phyloP scores from a whole-genome alignment of 2,329 filamentous ascomycete genomes.

The Xylariaceae sp. region DNA sequence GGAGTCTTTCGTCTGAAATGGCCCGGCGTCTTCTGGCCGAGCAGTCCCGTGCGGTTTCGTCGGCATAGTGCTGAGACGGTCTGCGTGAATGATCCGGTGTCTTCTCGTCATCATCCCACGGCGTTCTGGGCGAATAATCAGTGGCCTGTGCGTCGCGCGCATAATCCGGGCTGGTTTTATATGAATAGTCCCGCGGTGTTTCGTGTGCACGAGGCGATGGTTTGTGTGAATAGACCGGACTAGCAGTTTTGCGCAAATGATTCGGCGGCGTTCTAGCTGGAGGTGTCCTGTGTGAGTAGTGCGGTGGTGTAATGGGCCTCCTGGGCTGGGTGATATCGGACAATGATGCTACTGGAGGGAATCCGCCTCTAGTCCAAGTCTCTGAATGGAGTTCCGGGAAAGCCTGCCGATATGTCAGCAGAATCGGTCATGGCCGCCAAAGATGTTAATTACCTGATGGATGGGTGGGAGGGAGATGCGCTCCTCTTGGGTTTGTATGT shows the following conservation, averaged over 20 bases:
- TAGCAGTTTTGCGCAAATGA: neutral
- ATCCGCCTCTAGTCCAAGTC: slow-evolving; percentile 32
- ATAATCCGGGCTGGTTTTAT: neutral
- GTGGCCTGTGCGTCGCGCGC: too few species aligned
- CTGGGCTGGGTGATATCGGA: slow-evolving; percentile 28
- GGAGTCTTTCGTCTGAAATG: neutral
- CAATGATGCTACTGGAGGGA: slow-evolving; percentile 33
- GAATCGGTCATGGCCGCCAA: slow-evolving; percentile 3
- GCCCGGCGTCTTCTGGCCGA: neutral
- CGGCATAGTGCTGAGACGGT: neutral
- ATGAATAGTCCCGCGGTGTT: neutral
- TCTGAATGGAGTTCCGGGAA: slow-evolving; percentile 42
- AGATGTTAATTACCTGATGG: slow-evolving; percentile 40
- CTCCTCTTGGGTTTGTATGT: slow-evolving; percentile 37
- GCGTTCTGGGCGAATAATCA: neutral
- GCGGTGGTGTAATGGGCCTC: slow-evolving; percentile 21
- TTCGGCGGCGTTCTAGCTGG: neutral
- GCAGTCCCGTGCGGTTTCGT: neutral
- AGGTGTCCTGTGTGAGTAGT: neutral
- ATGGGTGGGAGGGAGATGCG: slow-evolving; percentile 47
- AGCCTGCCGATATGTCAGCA: slow-evolving; percentile 31
- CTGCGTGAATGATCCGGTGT: neutral
- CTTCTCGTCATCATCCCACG: neutral
- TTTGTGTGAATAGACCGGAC: neutral
- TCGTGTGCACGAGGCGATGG: neutral